phyloP scores from a whole-genome alignment of 345 rosid species.

The Salix arbutifolia region DNA sequence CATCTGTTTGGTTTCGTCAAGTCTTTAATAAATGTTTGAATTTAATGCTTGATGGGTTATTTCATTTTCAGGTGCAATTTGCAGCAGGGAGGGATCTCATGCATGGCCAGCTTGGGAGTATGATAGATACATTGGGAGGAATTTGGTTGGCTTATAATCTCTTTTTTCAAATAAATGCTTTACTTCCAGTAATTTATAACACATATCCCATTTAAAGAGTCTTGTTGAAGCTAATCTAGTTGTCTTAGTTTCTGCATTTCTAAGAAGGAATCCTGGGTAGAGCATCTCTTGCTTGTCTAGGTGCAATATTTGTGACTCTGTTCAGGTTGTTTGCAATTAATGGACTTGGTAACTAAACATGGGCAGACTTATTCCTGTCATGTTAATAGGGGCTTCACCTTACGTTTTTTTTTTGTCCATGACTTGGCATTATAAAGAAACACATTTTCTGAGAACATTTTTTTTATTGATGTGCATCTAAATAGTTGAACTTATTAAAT shows the following conservation, averaged over 20 bases:
- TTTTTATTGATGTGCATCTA: not conserved
- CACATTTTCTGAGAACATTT: not conserved
- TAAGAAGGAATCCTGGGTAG: not conserved
- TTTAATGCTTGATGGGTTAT: not conserved
- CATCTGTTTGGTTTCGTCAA: not conserved
- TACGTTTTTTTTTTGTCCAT: not conserved
- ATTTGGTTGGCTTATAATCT: conserved; percentile 8
- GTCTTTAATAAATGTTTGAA: not conserved
- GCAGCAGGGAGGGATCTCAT: conserved; percentile 24
- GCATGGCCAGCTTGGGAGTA: conserved; percentile 5
- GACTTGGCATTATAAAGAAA: not conserved
- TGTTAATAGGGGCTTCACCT: not conserved
- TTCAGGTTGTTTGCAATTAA: not conserved
- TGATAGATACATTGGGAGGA: conserved; percentile 6
- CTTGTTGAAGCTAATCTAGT: not conserved
- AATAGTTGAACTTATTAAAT: not conserved
- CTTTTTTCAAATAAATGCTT: not conserved
- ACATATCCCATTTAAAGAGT: not conserved
- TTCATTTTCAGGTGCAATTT: conserved; percentile 17
- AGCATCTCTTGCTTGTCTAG: not conserved
- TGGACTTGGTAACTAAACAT: not conserved
- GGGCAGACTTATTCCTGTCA: not conserved
- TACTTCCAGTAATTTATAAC: not conserved
- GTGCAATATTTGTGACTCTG: not conserved
- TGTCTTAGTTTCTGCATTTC: not conserved